Evolutionary conservation across 331 rosid species (phyloP).

Genomic region (Phaseolus coccineus): DNA sequence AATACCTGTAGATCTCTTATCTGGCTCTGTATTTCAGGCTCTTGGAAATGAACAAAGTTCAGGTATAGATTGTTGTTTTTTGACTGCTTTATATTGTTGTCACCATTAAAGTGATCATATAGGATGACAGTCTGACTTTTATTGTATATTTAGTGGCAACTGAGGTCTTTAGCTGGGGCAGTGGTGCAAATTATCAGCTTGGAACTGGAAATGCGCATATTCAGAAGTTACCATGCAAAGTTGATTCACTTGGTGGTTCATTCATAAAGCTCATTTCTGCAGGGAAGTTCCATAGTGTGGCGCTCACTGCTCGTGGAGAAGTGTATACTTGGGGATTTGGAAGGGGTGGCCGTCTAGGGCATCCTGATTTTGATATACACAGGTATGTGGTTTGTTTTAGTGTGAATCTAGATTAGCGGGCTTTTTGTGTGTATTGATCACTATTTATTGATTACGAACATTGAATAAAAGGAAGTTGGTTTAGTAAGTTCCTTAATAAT

Average conservation of each 20-base stretch:
- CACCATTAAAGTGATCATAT: conserved; percentile 21
- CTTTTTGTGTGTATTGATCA: conserved; percentile 24
- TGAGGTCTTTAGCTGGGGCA: conserved; percentile 96
- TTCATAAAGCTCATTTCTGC: conserved; percentile 79
- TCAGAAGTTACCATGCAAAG: conserved; percentile 92
- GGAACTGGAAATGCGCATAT: conserved; percentile 97
- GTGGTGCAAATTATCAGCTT: conserved; percentile 96
- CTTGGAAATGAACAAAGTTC: conserved; percentile 60
- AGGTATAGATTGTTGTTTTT: conserved; percentile 58
- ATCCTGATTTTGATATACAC: conserved; percentile 98
- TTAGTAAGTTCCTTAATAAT: conserved; percentile 14
- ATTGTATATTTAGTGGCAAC: conserved; percentile 70
- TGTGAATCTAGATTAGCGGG: background rate
- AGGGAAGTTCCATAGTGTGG: conserved; percentile 92
- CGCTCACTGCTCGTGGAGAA: conserved; percentile 84
- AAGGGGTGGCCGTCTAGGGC: conserved; percentile 98
- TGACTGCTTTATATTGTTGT: conserved; percentile 45
- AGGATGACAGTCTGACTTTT: conserved; percentile 46
- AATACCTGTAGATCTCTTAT: conserved; percentile 84
- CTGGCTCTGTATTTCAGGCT: conserved; percentile 81
- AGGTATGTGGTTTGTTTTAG: conserved; percentile 59
- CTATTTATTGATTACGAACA: conserved; percentile 13
- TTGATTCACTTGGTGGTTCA: conserved; percentile 85
- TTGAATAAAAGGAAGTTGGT: conserved; percentile 19
- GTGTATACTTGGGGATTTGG: conserved; percentile 99